Base-by-base conservation (phyloP, 176 grass and related monocot genomes). In the Puya raimondii region DNA sequence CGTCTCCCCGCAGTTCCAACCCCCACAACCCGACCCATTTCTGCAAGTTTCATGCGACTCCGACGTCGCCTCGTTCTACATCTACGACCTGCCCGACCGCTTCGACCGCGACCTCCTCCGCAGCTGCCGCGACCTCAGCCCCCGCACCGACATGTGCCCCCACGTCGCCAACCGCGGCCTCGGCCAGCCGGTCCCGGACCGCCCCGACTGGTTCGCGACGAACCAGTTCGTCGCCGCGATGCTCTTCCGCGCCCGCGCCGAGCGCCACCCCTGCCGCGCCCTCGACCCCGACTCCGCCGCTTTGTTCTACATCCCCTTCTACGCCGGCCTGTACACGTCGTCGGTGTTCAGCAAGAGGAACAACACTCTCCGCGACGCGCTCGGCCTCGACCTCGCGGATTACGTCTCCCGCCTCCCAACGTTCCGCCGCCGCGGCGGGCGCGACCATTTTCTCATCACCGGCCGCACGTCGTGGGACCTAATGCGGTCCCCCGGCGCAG, bases 201-300 rank as follows among this genome's bases (percentile, higher is more conserved):
- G 70, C 12, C 51, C 65, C 56, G 15, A 56, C 54, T 84, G 82
- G 82, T 79, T 74, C 56, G 59, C 64, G 64, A 79, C 76, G 1
- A 63, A 84, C 65, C 82, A 78, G 23, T 78, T 84, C 71, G 49
- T 71, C 13, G 75, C 70, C 17, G 82, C 78, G 63, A 64, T 84
- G 76, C 14, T 84, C n/a, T 79, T 84, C 65, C 70, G 79, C 52
- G 70, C 70, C 17, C 82, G 82, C 16, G 70, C 70, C 12, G 70
- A 68, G 29, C 66, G 63, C 64, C 82, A 84, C 63, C 81, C 81
- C 16, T 84, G 81, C 64, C 81, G 81, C 17, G 79, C 75, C n/a
- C 4, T 8, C 33, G 33, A 42, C 33, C 33, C 33, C 33, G 33
- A 7, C 33, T 42, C 33, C 33, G 33, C 33, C 33, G 33, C 33